These are phyloP conservation scores for Leccinum subtestaceum DNA, from an alignment of 768 basidiomycete species.

Conservation along the genomic window DNA sequence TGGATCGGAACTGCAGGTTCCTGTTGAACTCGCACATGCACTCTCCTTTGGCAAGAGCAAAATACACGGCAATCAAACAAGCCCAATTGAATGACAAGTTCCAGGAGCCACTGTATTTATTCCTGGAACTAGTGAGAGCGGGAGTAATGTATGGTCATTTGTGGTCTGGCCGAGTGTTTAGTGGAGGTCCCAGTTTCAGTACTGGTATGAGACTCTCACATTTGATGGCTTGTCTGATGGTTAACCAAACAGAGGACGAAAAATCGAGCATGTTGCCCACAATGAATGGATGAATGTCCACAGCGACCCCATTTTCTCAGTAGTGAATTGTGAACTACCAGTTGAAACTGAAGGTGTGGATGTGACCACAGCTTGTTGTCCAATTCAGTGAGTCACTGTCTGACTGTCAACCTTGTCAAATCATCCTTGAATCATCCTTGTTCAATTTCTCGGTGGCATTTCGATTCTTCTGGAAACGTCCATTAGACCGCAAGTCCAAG, in stretches of 20 bases:
- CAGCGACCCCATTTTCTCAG: too few relatives aligned
- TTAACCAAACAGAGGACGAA: slow-evolving; percentile 68
- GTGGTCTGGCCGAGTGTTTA: slow-evolving; percentile 85
- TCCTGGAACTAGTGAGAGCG: slow-evolving; percentile 93
- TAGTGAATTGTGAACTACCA: too few relatives aligned
- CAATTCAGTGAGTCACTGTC: too few relatives aligned
- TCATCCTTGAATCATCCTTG: too few relatives aligned
- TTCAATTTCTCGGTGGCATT: too few relatives aligned
- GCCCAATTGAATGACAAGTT: slow-evolving; percentile 95
- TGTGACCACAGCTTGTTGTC: too few relatives aligned
- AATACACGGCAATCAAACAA: slow-evolving; percentile 75
- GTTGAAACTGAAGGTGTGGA: too few relatives aligned
- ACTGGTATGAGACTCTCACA: slow-evolving; percentile 57
- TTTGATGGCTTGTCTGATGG: slow-evolving; percentile 22
- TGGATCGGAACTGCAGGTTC: slow-evolving; percentile 54
- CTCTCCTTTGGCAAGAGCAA: slow-evolving; percentile 86
- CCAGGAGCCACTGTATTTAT: slow-evolving; percentile 93
- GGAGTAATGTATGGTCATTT: slow-evolving; percentile 94
- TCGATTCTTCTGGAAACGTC: too few relatives aligned
- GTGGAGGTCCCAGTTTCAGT: slow-evolving; percentile 94
- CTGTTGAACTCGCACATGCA: slow-evolving; percentile 85
- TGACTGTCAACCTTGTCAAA: too few relatives aligned
- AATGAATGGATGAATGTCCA: too few relatives aligned
- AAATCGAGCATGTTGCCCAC: slow-evolving; percentile 79
- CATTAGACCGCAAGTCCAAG: too few relatives aligned